Percentiles rank a stretch among this genome's conserved stretches.
Evolutionary conservation across 1,284 basidiomycete species (phyloP).

Genomic region (Trametes hirsuta): DNA sequence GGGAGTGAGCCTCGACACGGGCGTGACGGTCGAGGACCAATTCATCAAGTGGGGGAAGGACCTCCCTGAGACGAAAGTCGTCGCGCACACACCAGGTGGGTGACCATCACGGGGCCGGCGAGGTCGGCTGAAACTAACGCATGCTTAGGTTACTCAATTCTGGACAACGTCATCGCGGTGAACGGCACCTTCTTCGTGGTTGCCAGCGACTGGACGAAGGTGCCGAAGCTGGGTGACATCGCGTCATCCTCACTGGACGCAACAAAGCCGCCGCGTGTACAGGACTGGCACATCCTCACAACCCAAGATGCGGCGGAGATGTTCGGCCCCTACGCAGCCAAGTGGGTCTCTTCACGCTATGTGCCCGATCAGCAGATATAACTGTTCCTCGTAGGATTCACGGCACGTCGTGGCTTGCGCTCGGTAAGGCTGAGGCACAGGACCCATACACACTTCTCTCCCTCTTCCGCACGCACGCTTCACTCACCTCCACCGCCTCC

Average conservation of each 20-base stretch:
- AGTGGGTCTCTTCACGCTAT: slow-evolving; percentile 27
- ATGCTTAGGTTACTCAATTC: slow-evolving; percentile 72
- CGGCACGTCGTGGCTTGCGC: slow-evolving; percentile 34
- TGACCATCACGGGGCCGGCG: neutral
- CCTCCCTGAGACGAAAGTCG: slow-evolving; percentile 52
- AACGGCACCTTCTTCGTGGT: slow-evolving; percentile 75
- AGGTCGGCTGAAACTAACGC: neutral
- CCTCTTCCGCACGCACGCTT: slow-evolving; percentile 78
- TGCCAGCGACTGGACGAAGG: slow-evolving; percentile 51
- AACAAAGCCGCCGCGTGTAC: slow-evolving; percentile 51
- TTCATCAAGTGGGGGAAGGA: slow-evolving; percentile 54
- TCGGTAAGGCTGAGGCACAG: slow-evolving; percentile 35
- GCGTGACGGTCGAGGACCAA: slow-evolving; percentile 50
- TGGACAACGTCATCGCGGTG: slow-evolving; percentile 74
- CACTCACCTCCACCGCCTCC: slow-evolving; percentile 49
- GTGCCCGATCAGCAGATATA: neutral
- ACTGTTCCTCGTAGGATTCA: slow-evolving; percentile 27
- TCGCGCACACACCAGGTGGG: slow-evolving; percentile 65
- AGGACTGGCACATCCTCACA: slow-evolving; percentile 56
- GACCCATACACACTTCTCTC: slow-evolving; percentile 78
- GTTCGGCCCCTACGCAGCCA: slow-evolving; percentile 36
- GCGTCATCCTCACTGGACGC: slow-evolving; percentile 45
- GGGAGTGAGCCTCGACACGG: slow-evolving; percentile 29
- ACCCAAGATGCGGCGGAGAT: slow-evolving; percentile 28
- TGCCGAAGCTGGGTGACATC: slow-evolving; percentile 56